Evolutionary conservation across 2,329 filamentous ascomycete genomes (phyloP).

Genomic region (Nemania abortiva): DNA sequence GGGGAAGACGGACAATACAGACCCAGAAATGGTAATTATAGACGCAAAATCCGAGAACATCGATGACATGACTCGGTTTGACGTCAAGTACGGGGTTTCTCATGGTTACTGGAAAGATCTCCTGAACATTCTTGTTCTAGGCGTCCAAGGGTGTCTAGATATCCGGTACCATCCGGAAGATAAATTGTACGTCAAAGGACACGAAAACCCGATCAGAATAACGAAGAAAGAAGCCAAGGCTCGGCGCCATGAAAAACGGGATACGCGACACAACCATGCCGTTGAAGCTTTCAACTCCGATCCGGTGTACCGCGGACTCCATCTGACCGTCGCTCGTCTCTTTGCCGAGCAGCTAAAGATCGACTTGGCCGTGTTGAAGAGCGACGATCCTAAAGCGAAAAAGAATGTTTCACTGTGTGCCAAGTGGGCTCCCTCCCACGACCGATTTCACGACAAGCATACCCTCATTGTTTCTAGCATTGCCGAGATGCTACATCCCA

Average conservation of each 20-base stretch:
- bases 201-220: slow-evolving; percentile 1
- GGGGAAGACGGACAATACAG: slow-evolving; percentile 44
- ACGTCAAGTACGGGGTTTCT: slow-evolving; percentile 62
- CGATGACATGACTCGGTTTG: slow-evolving; percentile 54
- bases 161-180: slow-evolving; percentile 55
- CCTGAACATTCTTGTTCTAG: slow-evolving; percentile 67
- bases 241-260: slow-evolving; percentile 50
- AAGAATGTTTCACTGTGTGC: slow-evolving; percentile 66
- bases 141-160: slow-evolving; percentile 61
- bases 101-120: slow-evolving; percentile 75
- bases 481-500: slow-evolving; percentile 65
- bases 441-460: slow-evolving; percentile 68
- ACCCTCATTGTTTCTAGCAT: slow-evolving; percentile 69
- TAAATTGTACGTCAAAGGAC: slow-evolving; percentile 56
- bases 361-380: slow-evolving; percentile 59
- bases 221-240: slow-evolving; percentile 36
- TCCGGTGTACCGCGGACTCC: slow-evolving; percentile 63
- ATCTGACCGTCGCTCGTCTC: slow-evolving; percentile 65
- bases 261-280: slow-evolving; percentile 57
- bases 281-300: slow-evolving; percentile 58
- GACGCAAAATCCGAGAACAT: slow-evolving; percentile 52
- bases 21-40: slow-evolving; percentile 53
- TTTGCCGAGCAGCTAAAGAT: slow-evolving; percentile 66
- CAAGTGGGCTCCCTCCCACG: slow-evolving; percentile 70
- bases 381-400: slow-evolving; percentile 55